Evolutionary conservation across 73 alveolate genomes (phyloP).

Genomic region (Tetrahymena thermophila): DNA sequence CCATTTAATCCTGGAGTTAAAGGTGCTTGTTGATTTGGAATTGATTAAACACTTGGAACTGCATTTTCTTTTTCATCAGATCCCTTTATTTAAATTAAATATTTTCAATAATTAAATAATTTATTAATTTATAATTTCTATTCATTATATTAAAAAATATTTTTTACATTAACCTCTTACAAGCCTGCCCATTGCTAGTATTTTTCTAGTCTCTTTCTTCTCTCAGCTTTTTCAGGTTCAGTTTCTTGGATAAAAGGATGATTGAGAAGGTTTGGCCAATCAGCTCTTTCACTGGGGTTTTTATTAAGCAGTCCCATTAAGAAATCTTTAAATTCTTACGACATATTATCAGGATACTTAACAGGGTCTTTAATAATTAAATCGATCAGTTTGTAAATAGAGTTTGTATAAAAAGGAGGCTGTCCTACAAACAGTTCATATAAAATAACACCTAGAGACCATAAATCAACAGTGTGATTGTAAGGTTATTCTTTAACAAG

Average conservation of each 20-base stretch:
- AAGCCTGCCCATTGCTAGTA: conserved; percentile 89
- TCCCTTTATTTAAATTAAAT: background rate
- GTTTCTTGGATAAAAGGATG: conserved; percentile 97
- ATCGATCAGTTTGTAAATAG: conserved; percentile 87
- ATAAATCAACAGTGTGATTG: conserved; percentile 97
- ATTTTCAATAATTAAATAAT: background rate
- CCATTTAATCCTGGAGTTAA: background rate
- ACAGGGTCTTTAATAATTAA: conserved; percentile 96
- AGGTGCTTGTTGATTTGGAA: background rate
- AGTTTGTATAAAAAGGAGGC: conserved; percentile 99
- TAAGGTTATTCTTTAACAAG: conserved; percentile 96
- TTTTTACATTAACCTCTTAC: conserved; percentile 16
- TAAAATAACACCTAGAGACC: conserved; percentile 99
- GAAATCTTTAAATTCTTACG: conserved; percentile 89
- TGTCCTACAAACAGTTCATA: conserved; percentile 99
- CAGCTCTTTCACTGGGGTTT: conserved; percentile 95
- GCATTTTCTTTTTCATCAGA: conserved; percentile 16
- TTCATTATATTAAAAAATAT: background rate
- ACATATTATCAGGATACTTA: conserved; percentile 94
- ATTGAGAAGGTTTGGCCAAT: conserved; percentile 97
- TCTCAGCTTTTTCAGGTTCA: conserved; percentile 85
- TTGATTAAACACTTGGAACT: background rate
- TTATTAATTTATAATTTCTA: background rate
- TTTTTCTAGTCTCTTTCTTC: conserved; percentile 80
- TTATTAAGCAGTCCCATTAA: conserved; percentile 95